These are phyloP conservation scores for Cladosporium sp. DNA, from an alignment of 2,329 filamentous ascomycete genomes.

Conservation along the genomic window DNA sequence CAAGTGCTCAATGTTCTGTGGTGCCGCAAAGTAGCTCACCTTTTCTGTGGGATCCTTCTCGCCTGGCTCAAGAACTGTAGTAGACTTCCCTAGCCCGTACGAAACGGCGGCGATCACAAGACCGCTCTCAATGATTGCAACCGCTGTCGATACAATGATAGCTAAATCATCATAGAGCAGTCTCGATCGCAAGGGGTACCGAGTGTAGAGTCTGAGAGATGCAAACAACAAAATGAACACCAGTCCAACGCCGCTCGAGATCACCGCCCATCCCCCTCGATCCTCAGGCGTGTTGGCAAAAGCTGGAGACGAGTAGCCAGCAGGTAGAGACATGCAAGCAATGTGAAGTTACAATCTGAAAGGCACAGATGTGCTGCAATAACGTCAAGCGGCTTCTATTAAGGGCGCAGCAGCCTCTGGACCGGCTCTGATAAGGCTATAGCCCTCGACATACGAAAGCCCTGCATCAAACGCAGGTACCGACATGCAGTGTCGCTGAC, in stretches of 20 bases:
- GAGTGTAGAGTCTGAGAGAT: slow-evolving; percentile 9
- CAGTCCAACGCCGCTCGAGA: slow-evolving; percentile 10
- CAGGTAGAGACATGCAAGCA: slow-evolving; percentile 11
- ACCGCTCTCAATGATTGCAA: slow-evolving; percentile 2
- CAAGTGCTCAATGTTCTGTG: neutral
- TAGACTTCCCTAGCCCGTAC: slow-evolving; percentile 12
- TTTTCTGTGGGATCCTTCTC: neutral
- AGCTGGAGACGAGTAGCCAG: slow-evolving; percentile 11
- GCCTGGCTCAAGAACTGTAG: neutral
- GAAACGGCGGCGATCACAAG: slow-evolving; percentile 13
- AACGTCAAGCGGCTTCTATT: neutral
- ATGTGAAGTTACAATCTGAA: neutral
- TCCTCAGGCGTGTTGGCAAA: slow-evolving; percentile 10
- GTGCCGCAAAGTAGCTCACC: neutral
- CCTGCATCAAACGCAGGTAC: neutral
- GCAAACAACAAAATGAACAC: slow-evolving; percentile 15
- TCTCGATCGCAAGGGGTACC: slow-evolving; percentile 11
- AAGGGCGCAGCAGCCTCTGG: neutral
- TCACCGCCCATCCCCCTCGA: slow-evolving; percentile 3
- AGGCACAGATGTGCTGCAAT: neutral
- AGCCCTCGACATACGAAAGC: neutral
- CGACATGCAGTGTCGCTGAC: neutral
- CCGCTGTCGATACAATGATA: slow-evolving; percentile 3
- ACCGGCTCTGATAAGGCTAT: neutral
- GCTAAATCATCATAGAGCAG: neutral